Evolutionary conservation across 1,284 basidiomycete genomes (phyloP), one percentile per base, ranked within the genome.

Genomic region (Ustilago trichophora): DNA sequence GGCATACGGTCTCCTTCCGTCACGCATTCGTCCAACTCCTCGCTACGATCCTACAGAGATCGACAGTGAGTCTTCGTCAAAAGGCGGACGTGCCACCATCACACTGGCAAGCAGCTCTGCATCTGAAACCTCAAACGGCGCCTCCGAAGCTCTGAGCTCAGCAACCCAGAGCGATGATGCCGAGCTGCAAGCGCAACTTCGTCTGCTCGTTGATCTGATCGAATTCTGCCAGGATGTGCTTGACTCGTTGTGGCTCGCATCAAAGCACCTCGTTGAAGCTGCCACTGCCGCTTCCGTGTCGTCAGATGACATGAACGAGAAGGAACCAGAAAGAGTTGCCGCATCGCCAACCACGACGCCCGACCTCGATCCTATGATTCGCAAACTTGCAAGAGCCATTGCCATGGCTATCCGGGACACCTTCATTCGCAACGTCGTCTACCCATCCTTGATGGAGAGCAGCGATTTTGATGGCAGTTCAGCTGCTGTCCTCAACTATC

Each of bases 401-500:
- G 58, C 60, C 4, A 36, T 60, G 11, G 88, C 91, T 6, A 87
- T 95, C 11, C 88, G 90, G 43, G 86, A 87, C n/a, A 90, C 91
- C 34, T 96, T 96, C 82, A 84, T 97, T 24, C 91, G 94, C 82
- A 95, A 94, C 74, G 90, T 97, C 22, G 84, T 97, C 26, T 96
- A 96, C 78, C 93, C 94, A 0, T 92, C 92, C 6, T 87, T 98
- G 43, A 85, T 97, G 44, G 94, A 98, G 79, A 96, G 93, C 82
- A 94, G 93, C 0, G 91, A 92, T 63, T 81, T 85, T 6, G 94
- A 98, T 81, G 94, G 94, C 21, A 96, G 93, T 67, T 91, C 93
- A 0, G 90, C 96, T 1, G 95, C 95, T 2, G 93, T 98, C 46
- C 89, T 98, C 87, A 92, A 90, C n/a, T 98, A 98, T 76, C 89